Evolutionary conservation across 1,284 basidiomycete genomes (phyloP).

Genomic region (Rhodofomes roseus): DNA sequence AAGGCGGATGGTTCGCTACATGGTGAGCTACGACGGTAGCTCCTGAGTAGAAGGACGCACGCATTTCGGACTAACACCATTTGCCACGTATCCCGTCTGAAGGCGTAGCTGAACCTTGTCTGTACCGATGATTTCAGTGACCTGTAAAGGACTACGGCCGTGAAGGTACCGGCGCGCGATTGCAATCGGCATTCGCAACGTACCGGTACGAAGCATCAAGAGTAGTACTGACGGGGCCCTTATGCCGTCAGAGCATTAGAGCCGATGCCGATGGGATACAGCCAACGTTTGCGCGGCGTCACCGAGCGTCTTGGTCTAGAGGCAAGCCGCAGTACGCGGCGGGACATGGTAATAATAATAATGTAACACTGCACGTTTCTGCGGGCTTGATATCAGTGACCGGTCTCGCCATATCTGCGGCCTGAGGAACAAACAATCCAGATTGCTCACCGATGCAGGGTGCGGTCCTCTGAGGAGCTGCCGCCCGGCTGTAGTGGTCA

Average conservation of each 20-base stretch:
- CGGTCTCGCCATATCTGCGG: neutral
- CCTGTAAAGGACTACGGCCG: neutral
- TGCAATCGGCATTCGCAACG: neutral
- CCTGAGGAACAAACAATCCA: neutral
- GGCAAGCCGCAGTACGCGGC: neutral
- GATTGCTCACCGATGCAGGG: neutral
- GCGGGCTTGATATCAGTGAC: neutral
- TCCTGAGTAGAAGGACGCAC: too few relatives aligned
- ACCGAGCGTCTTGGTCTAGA: neutral
- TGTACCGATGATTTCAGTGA: neutral
- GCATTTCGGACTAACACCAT: too few relatives aligned
- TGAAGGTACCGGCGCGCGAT: neutral
- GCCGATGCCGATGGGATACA: neutral
- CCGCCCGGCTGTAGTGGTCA: neutral
- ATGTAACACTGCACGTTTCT: neutral
- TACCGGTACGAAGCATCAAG: neutral
- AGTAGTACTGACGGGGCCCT: neutral
- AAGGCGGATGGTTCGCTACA: too few relatives aligned
- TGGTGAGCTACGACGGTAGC: too few relatives aligned
- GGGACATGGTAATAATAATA: neutral
- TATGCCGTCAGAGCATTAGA: neutral
- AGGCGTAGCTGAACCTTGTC: neutral
- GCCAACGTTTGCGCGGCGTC: neutral
- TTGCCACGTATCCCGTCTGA: too few relatives aligned
- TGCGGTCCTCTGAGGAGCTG: neutral